Evolutionary conservation across 148 eudicot species (phyloP).

Genomic region (Mesembryanthemum crystallinum): DNA sequence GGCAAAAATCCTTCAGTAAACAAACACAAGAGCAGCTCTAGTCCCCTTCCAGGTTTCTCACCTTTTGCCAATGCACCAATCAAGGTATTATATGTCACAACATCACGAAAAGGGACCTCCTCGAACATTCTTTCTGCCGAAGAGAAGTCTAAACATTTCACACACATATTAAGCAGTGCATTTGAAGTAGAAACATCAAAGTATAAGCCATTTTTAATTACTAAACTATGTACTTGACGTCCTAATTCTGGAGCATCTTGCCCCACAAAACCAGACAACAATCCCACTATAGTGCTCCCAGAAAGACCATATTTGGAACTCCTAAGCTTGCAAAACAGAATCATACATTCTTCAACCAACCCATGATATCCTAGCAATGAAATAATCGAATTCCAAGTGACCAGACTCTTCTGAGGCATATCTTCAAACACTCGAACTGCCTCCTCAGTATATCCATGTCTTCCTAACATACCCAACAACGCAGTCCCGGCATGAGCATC

Average conservation of each 20-base stretch:
- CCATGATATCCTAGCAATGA: conserved; percentile 60
- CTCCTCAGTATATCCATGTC: conserved; percentile 51
- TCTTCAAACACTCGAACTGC: conserved; percentile 48
- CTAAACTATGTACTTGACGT: conserved; percentile 55
- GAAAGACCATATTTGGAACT: conserved; percentile 34
- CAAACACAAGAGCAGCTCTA: conserved; percentile 41
- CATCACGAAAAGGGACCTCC: conserved; percentile 37
- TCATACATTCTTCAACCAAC: conserved; percentile 38
- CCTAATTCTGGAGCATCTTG: conserved; percentile 39
- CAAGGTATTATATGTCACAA: conserved; percentile 66
- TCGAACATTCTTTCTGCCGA: conserved; percentile 47
- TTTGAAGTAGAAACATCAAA: conserved; percentile 41
- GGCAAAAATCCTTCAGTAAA: conserved; percentile 37
- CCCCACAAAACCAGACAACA: conserved; percentile 46
- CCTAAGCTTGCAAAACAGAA: conserved; percentile 49
- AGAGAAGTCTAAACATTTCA: conserved; percentile 34
- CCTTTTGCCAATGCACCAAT: conserved; percentile 45
- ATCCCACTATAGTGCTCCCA: conserved; percentile 48
- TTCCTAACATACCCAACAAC: conserved; percentile 58
- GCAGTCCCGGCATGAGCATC: conserved; percentile 72
- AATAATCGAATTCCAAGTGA: conserved; percentile 70
- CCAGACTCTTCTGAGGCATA: conserved; percentile 56
- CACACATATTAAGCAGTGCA: conserved; percentile 55
- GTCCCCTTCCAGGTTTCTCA: conserved; percentile 40
- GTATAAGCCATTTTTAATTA: conserved; percentile 43